Base-by-base conservation (phyloP, 371 early-diverging fungal species). In the Choanephora cucurbitarum region DNA sequence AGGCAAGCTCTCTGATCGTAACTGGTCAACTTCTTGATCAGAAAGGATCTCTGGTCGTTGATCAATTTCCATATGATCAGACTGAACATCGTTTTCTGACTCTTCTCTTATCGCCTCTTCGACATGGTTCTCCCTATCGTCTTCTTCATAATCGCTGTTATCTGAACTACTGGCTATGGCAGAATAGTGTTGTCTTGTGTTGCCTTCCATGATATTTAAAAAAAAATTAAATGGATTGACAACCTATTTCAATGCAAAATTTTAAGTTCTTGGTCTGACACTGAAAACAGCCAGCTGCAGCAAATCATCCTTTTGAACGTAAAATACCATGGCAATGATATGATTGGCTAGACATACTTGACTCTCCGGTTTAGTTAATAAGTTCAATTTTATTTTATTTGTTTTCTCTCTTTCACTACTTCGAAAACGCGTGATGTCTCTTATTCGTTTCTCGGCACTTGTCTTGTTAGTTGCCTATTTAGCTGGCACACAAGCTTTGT, bases 401-500 rank as follows among this genome's bases (percentile, higher is more conserved):
- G 18, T 45, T 41, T 31, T 43, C 44, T 15, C 13, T 47, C 41
- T 32, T 44, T 40, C 23, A n/a, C n/a, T 58, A 24, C 17, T 17
- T 21, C 0, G 7, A 11, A 22, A 49, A 45, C 49, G 49, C 49
- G 40, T 51, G 17, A 59, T 59, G 59, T 32, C 52, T 34, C n/a
- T 33, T 10, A 40, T 60, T 11, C 60, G 54, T 49, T 44, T 60
- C 49, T 54, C 60, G 24, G 28, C 44, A 23, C 55, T 60, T 43
- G 7, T 56, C 15, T 48, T 62, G 32, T 23, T 62, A 7, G 48
- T 48, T 37, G 52, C 53, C 32, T 64, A 55, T 53, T 43, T 64
- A n/a, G 52, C 46, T 48, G 34, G 57, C n/a, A 55, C 73, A 45
- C 73, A 75, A 39, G 87, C 84, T 14, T 70, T 97, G 58, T 90